Conservation (phyloP, 495 filamentous ascomycete genomes). For the Hypoxylon crocopeplum region DNA sequence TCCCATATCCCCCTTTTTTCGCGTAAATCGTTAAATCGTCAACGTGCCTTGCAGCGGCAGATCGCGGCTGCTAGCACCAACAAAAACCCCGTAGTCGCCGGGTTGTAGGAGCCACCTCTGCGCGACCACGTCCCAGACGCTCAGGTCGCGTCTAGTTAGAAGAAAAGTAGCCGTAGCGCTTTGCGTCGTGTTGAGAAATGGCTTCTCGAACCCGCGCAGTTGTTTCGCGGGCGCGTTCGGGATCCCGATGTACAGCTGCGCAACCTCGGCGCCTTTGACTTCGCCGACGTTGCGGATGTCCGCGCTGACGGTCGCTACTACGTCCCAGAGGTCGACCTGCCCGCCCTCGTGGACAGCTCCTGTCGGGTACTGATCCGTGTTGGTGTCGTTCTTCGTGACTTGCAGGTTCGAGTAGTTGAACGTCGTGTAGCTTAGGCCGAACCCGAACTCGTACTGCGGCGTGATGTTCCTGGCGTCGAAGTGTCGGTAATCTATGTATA, state of each 20-base stretch:
- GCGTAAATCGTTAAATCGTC: conserved; percentile 32
- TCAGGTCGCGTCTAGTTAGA: conserved; percentile 69
- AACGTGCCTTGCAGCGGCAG: conserved; percentile 52
- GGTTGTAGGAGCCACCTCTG: conserved; percentile 64
- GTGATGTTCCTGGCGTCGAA: conserved; percentile 62
- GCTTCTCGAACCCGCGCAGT: conserved; percentile 73
- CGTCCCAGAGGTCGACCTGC: conserved; percentile 62
- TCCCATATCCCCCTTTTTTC: neutral
- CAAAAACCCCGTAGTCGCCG: conserved; percentile 50
- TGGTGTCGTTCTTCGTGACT: conserved; percentile 34
- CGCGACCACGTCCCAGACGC: conserved; percentile 64
- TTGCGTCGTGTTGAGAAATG: conserved; percentile 49
- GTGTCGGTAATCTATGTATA: conserved; percentile 64
- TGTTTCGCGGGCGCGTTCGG: conserved; percentile 59
- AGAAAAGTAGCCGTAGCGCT: conserved; percentile 55
- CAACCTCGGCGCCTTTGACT: conserved; percentile 58
- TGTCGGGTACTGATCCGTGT: conserved; percentile 41
- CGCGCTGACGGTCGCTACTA: conserved; percentile 55
- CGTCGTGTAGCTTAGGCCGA: conserved; percentile 67
- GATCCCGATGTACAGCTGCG: conserved; percentile 68
- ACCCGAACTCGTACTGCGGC: conserved; percentile 69
- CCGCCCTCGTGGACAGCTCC: conserved; percentile 60
- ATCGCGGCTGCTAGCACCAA: conserved; percentile 72
- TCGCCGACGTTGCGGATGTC: conserved; percentile 62
- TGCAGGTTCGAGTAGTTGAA: conserved; percentile 53